Conservation (phyloP, 164 flowering plant species). For the Magnolia changhungtana region DNA sequence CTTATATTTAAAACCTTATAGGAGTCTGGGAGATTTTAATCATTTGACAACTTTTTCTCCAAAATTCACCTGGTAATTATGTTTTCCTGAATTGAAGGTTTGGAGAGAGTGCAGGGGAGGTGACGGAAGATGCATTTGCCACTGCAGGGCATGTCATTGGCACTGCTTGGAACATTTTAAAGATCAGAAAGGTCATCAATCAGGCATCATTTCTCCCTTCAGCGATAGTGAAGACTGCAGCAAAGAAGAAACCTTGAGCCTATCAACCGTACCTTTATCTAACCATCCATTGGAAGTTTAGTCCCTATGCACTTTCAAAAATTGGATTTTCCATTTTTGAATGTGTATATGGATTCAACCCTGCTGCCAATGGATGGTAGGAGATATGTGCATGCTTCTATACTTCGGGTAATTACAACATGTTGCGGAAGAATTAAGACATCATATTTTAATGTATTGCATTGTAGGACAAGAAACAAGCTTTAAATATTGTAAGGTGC, state of each 20-base stretch:
- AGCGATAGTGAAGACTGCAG: slow-evolving; percentile 42
- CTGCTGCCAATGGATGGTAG: too few relatives aligned
- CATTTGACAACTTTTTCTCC: too few relatives aligned
- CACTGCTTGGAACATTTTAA: slow-evolving; percentile 80
- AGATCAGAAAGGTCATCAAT: slow-evolving; percentile 70
- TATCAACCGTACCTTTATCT: background rate
- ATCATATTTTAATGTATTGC: too few relatives aligned
- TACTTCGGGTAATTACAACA: too few relatives aligned
- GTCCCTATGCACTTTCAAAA: too few relatives aligned
- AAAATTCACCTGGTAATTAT: background rate
- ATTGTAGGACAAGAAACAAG: too few relatives aligned
- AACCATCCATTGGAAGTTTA: too few relatives aligned
- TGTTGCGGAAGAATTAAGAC: too few relatives aligned
- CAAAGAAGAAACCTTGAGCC: slow-evolving; percentile 9
- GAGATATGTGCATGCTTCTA: too few relatives aligned
- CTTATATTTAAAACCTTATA: background rate
- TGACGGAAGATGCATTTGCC: slow-evolving; percentile 70
- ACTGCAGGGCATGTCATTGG: slow-evolving; percentile 71
- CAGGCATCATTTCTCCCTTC: slow-evolving; percentile 49
- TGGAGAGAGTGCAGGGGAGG: slow-evolving; percentile 85
- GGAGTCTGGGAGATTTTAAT: background rate
- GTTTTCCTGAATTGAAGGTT: slow-evolving; percentile 32
- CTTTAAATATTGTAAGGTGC: too few relatives aligned
- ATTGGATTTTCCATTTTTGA: too few relatives aligned
- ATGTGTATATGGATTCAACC: too few relatives aligned